Conservation (phyloP, 345 rosid species). For the Aquilaria sinensis region DNA sequence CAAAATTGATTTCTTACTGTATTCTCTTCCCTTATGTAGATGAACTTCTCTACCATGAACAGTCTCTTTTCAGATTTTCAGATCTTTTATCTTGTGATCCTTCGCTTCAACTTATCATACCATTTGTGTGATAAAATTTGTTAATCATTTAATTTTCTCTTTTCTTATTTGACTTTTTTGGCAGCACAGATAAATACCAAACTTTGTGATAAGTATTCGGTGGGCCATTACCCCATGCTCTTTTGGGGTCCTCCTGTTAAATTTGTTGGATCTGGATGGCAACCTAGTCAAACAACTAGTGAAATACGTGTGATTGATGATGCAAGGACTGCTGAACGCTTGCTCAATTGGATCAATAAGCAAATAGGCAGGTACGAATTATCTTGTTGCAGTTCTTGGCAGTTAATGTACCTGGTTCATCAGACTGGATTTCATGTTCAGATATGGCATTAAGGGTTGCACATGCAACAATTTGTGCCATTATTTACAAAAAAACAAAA, state of each 20-base stretch:
- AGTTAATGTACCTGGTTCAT: too few relatives aligned
- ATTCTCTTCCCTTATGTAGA: too few relatives aligned
- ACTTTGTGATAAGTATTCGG: constrained; percentile 86
- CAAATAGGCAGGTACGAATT: constrained; percentile 66
- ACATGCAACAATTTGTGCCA: too few relatives aligned
- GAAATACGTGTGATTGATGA: constrained; percentile 54
- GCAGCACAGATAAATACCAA: constrained; percentile 87
- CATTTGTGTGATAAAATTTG: too few relatives aligned
- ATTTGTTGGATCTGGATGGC: constrained; percentile 57
- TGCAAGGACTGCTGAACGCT: constrained; percentile 72
- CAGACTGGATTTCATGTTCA: too few relatives aligned
- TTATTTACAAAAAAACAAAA: too few relatives aligned
- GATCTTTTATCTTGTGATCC: neutral
- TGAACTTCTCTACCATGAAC: too few relatives aligned
- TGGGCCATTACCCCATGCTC: constrained; percentile 86
- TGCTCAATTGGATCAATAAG: constrained; percentile 91
- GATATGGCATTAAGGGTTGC: too few relatives aligned
- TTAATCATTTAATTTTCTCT: constrained; percentile 15
- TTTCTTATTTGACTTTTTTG: constrained; percentile 35
- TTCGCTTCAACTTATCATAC: constrained; percentile 1
- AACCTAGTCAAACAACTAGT: constrained; percentile 53
- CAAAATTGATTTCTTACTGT: too few relatives aligned
- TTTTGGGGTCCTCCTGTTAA: constrained; percentile 75
- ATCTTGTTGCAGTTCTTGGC: constrained; percentile 7
- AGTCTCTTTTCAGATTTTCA: neutral